Base-by-base conservation (phyloP, 1,284 basidiomycete species). In the Athelia sp. region DNA sequence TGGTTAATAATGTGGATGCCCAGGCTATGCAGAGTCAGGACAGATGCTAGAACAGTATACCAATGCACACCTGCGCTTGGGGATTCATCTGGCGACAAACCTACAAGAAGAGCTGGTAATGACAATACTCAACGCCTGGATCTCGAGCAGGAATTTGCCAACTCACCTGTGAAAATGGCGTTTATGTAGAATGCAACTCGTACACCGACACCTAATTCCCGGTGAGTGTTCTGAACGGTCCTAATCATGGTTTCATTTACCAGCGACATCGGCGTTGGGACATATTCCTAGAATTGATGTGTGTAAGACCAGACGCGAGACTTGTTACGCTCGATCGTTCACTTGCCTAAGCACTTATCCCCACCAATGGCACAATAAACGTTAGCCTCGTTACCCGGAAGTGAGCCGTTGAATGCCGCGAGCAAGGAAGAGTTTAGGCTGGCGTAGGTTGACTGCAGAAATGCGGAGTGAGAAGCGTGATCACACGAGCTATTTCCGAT, bases 1-100 rank as follows among this genome's bases (percentile, higher is more conserved):
- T 49, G 11, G 58, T 57, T 3, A 60, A 50, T 13, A 59, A 34
- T n/a, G 56, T 52, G n/a, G 58, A 52, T 3, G 57, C 48, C 58
- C 57, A 57, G 8, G 57, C 56, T 58, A 43, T 23, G 19, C 8
- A 9, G 26, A 6, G 26, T 29, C 26, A 29, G 26, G 6, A 13
- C 36, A 40, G 4, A 6, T 40, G 15, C 6, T 4, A 40, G 15
- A 40, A 6, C 9, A n/a, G 36, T 8, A 40, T 6, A 21, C 6
- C 6, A n/a, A n/a, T n/a, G n/a, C 9, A 4, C 9, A 40, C 36
- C 36, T 40, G 36, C 36, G 15, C 36, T 40, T 8, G 36, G n/a
- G 9, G 36, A 40, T 17, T 40, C 36, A 21, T 40, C 19, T 17
- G 36, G 36, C 15, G 36, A 40, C 15, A 40, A 40, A 9, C 8